Percentiles rank a stretch among this genome's conserved stretches.
These are phyloP conservation scores for Penicillium lividum DNA, from an alignment of 495 filamentous ascomycete genomes.

Conservation along the genomic window DNA sequence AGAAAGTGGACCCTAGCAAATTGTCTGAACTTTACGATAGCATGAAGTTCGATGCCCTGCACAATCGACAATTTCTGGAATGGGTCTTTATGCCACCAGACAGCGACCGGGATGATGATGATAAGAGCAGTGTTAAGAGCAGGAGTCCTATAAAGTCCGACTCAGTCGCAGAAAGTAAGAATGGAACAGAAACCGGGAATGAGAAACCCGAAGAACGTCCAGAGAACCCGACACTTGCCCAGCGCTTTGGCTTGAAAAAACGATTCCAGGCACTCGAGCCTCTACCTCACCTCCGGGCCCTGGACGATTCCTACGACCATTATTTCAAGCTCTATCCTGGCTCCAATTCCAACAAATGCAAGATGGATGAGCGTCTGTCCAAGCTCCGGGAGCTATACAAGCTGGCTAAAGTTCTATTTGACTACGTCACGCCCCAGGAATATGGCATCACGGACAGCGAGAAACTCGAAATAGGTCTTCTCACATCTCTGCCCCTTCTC, in stretches of 20 bases:
- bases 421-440: slow-evolving; percentile 97
- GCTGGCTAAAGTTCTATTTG: slow-evolving; percentile 90
- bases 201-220: slow-evolving; percentile 37
- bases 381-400: slow-evolving; percentile 91
- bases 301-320: slow-evolving; percentile 55
- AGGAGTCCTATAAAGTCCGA: slow-evolving; percentile 35
- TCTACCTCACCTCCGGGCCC: slow-evolving; percentile 45
- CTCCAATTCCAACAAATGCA: slow-evolving; percentile 73
- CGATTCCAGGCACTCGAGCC: slow-evolving; percentile 44
- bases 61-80: slow-evolving; percentile 96
- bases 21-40: slow-evolving; percentile 97
- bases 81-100: slow-evolving; percentile 89
- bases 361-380: slow-evolving; percentile 79
- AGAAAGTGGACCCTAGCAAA: slow-evolving; percentile 98
- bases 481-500: slow-evolving; percentile 88
- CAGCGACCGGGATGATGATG: slow-evolving; percentile 63
- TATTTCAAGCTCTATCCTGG: slow-evolving; percentile 89
- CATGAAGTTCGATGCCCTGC: slow-evolving; percentile 98
- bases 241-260: slow-evolving; percentile 51
- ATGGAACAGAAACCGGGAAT: slow-evolving; percentile 21
- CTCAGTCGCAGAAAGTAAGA: slow-evolving; percentile 26
- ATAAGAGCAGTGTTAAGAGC: slow-evolving; percentile 45
- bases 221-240: slow-evolving; percentile 43
- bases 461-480: slow-evolving; percentile 94
- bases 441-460: slow-evolving; percentile 93